Evolutionary conservation across 73 alveolate species (phyloP), one percentile per base, ranked within the genome.

Genomic region (Blepharisma japonicum): DNA sequence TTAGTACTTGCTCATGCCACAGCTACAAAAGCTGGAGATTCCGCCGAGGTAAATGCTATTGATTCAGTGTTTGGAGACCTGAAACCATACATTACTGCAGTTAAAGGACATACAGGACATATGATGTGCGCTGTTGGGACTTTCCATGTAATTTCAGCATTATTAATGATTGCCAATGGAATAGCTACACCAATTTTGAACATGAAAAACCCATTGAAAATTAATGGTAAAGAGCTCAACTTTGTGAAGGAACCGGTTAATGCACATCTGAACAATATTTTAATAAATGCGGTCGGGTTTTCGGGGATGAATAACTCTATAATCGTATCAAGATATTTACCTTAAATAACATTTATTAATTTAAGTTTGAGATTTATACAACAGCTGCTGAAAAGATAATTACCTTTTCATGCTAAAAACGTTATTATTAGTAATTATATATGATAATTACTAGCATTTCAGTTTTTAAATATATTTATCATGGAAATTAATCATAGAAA

Each of bases 1-100:
- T 72, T 76, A 6, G 78, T 91, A 6, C 89, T 85, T 68, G 71
- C 89, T 61, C 97, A 91, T 89, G 95, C 97, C 6, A 88, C 97
- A 0, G 48, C 89, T 6, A 91, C 97, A 1, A 87, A 84, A 39
- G 90, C 81, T 7, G 97, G 97, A 3, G 97, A 91, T 71, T 21
- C 51, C 48, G 80, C 94, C 9, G 97, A 91, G 72, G 81, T 80
- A 6, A 55, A 71, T 14, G 89, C 90, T 20, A 71, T 87, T 8
- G 82, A 77, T 54, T 68, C 55, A 23, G 21, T 83, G 8, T 68
- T 87, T 11, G 83, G 80, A 4, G 78, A 86, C 42, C 48, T 55
- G 49, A 6, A 39, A 56, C 45, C 79, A 0, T 67, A 56, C 47
- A 55, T 79, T 48, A 45, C 76, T 20, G 67, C 27, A 1, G n/a